These are phyloP conservation scores for Apiospora phragmitis DNA, from an alignment of 2,329 filamentous ascomycete genomes.

Conservation along the genomic window DNA sequence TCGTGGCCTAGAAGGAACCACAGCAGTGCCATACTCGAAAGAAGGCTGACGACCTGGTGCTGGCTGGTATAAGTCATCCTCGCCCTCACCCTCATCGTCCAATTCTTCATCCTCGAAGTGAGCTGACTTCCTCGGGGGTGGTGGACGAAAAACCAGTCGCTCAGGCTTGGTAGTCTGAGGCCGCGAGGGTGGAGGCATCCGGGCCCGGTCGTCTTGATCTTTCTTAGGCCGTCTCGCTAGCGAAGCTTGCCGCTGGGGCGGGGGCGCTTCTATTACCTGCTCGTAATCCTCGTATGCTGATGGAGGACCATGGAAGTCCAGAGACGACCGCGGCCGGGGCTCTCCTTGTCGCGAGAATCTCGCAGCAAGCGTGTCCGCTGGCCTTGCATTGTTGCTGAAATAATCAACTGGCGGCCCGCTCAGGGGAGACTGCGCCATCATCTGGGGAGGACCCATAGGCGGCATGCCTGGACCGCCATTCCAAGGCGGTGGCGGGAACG, in stretches of 20 bases:
- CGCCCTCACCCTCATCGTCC: not conserved
- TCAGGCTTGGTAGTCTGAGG: slow-evolving; percentile 35
- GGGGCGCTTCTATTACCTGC: slow-evolving; percentile 36
- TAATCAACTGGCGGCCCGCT: slow-evolving; percentile 15
- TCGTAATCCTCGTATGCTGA: slow-evolving; percentile 41
- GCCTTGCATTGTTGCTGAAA: slow-evolving; percentile 8
- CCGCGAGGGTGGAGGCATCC: slow-evolving; percentile 51
- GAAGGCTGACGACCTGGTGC: not conserved
- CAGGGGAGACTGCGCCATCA: slow-evolving; percentile 8
- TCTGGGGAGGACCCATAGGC: slow-evolving; percentile 7
- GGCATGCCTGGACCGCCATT: not conserved
- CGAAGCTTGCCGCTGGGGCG: slow-evolving; percentile 43
- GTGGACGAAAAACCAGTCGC: slow-evolving; percentile 31
- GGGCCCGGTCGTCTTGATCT: slow-evolving; percentile 43
- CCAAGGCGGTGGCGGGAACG: slow-evolving; percentile 28
- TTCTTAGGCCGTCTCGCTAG: slow-evolving; percentile 37
- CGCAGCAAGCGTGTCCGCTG: slow-evolving; percentile 20
- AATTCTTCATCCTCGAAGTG: slow-evolving; percentile 25
- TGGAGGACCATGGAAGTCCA: slow-evolving; percentile 35
- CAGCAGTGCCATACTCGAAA: slow-evolving; percentile 5
- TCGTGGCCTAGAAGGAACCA: not conserved
- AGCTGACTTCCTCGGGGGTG: slow-evolving; percentile 31
- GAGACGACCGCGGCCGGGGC: slow-evolving; percentile 38
- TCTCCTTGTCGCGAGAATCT: slow-evolving; percentile 24
- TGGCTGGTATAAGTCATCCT: not conserved